Conservation (phyloP, 345 rosid species). For the Arabis hirsuta region DNA sequence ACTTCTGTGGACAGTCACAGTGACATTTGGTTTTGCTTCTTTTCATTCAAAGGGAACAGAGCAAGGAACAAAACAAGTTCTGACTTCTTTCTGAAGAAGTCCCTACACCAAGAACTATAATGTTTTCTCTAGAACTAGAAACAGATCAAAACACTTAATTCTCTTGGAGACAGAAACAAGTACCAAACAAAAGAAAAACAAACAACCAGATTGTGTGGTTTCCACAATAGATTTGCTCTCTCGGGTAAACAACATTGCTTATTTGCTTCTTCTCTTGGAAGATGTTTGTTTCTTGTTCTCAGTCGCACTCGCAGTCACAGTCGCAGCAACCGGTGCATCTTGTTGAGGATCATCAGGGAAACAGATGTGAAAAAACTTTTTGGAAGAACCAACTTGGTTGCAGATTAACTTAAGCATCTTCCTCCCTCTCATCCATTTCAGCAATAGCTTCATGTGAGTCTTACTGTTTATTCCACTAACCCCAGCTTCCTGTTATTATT, state of each 20-base stretch:
- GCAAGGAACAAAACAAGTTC: slow-evolving; percentile 12
- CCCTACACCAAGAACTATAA: slow-evolving; percentile 21
- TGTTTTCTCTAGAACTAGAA: background rate
- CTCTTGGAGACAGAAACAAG: slow-evolving; percentile 18
- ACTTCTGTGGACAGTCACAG: background rate
- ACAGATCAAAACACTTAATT: slow-evolving; percentile 4
- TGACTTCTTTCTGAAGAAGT: slow-evolving; percentile 7
- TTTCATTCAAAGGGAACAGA: slow-evolving; percentile 16
- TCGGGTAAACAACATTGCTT: background rate
- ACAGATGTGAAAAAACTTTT: slow-evolving; percentile 73
- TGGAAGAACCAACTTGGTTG: slow-evolving; percentile 75
- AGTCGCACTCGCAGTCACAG: slow-evolving; percentile 35
- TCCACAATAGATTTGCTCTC: slow-evolving; percentile 5
- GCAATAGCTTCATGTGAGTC: slow-evolving; percentile 91
- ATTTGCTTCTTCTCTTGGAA: slow-evolving; percentile 34
- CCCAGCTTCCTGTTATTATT: slow-evolving; percentile 63
- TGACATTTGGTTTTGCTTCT: slow-evolving; percentile 7
- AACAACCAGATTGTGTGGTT: no score
- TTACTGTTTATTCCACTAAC: slow-evolving; percentile 75
- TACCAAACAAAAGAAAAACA: background rate
- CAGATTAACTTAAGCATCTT: slow-evolving; percentile 83
- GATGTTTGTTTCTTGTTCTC: slow-evolving; percentile 41
- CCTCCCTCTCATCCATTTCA: slow-evolving; percentile 98
- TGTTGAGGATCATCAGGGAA: slow-evolving; percentile 71
- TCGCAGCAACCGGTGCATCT: slow-evolving; percentile 40